Conservation (phyloP, 441 rosid genomes). For the Bruguiera hainesii region DNA sequence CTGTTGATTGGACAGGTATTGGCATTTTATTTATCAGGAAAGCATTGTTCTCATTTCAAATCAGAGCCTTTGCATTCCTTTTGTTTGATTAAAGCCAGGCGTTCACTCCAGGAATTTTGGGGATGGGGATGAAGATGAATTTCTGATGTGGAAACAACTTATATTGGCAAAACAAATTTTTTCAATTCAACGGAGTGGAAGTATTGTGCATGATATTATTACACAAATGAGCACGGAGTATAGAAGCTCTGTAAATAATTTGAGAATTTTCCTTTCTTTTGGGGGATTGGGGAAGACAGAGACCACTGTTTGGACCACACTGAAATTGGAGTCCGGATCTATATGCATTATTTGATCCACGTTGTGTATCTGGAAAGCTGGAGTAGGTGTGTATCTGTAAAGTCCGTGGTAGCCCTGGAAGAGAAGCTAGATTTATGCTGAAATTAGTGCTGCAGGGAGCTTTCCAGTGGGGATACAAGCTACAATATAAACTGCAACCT, state of each 20-base stretch:
- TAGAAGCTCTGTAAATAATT: not conserved
- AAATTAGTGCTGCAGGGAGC: constrained; percentile 28
- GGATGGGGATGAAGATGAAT: not conserved
- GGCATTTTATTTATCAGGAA: not conserved
- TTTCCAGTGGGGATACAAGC: constrained; percentile 37
- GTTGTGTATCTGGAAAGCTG: too few species aligned
- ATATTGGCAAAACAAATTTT: not conserved
- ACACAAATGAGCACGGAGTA: not conserved
- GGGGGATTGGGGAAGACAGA: not conserved
- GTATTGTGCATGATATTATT: not conserved
- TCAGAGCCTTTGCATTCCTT: not conserved
- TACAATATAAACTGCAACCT: constrained; percentile 30
- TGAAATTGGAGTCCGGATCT: not conserved
- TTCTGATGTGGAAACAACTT: not conserved
- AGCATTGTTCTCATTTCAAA: not conserved
- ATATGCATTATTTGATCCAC: not conserved
- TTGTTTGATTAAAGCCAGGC: not conserved
- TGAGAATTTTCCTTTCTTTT: not conserved
- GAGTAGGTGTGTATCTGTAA: too few species aligned
- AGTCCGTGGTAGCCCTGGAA: constrained; percentile 1
- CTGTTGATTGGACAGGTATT: not conserved
- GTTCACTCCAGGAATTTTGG: not conserved
- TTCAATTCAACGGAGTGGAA: not conserved
- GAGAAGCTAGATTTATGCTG: constrained; percentile 17
- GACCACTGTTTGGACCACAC: not conserved